phyloP scores from a whole-genome alignment of 352 stramenopile species.

The Phytophthora hibernalis region DNA sequence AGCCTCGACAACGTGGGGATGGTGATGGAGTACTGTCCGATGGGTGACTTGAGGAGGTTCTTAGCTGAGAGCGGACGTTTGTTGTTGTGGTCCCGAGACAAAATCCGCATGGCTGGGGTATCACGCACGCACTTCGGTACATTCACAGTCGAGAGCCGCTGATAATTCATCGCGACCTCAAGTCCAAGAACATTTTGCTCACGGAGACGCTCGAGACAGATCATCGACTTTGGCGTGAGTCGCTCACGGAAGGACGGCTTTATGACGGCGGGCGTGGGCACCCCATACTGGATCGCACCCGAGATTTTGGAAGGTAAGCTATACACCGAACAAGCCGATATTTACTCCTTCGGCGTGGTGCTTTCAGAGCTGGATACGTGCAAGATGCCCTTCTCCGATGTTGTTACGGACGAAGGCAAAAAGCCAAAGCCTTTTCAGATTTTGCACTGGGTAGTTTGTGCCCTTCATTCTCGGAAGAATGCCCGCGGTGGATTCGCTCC shows the following conservation, averaged over 20 bases:
- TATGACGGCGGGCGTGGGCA: slow-evolving; percentile 45
- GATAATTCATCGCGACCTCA: slow-evolving; percentile 59
- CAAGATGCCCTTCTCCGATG: slow-evolving; percentile 36
- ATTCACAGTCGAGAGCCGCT: slow-evolving; percentile 29
- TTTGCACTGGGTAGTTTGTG: slow-evolving; percentile 48
- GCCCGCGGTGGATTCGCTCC: slow-evolving; percentile 42
- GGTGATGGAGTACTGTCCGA: slow-evolving; percentile 38
- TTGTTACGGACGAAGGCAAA: slow-evolving; percentile 26
- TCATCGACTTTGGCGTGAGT: slow-evolving; percentile 55
- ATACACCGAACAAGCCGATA: slow-evolving; percentile 67
- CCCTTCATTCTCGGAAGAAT: slow-evolving; percentile 48
- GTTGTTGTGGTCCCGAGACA: slow-evolving; percentile 35
- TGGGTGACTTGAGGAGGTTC: slow-evolving; percentile 32
- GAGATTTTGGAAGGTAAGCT: slow-evolving; percentile 28
- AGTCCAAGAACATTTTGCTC: slow-evolving; percentile 47
- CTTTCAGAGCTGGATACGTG: slow-evolving; percentile 50
- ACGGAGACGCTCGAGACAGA: slow-evolving; percentile 38
- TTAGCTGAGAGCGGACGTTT: slow-evolving; percentile 17
- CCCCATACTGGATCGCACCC: slow-evolving; percentile 60
- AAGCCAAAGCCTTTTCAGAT: slow-evolving; percentile 47
- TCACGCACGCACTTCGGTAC: slow-evolving; percentile 43
- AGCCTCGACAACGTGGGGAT: slow-evolving; percentile 46
- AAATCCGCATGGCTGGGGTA: slow-evolving; percentile 39
- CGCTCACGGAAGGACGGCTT: slow-evolving; percentile 23
- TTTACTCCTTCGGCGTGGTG: slow-evolving; percentile 74